Base-by-base conservation (phyloP, 2,329 filamentous ascomycete genomes). In the Neobulgaria alba region DNA sequence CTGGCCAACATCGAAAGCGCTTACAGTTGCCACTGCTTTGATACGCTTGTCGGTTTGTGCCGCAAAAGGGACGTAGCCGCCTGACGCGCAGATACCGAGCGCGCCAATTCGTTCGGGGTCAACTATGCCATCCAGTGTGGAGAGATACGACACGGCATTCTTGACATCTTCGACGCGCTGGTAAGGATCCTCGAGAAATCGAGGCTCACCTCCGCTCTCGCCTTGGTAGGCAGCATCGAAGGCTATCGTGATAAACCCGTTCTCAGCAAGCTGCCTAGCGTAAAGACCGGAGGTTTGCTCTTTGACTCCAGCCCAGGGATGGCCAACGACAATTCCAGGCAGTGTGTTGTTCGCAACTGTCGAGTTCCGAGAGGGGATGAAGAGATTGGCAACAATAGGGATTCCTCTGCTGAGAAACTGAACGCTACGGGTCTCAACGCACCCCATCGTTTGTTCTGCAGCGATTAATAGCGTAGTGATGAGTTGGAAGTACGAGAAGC, bases 171-270 rank as follows among this genome's bases (percentile, higher is more conserved):
- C 58, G 12, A 58, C 62, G 18, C 34, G 56, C 35, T 62, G 57
- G 39, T 52, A 55, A 2, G 64, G 62, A 40, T 65, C 57, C 49
- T 67, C 65, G 1, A 66, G 56, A 12, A 43, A 41, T 7, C 57
- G 60, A 3, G 65, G 64, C 29, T 56, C 39, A 7, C 64, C 64
- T 5, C 42, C 54, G 19, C 49, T 57, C 39, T 59, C 59, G 17
- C 65, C 63, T 40, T 66, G 62, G 37, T 63, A 63, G 2, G 57
- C 57, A 4, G 63, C 57, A 39, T 67, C 64, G 42, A 52, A 66
- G n/a, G 56, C 48, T 5, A 67, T 49, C 5, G 46, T 36, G 32
- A 50, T 43, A 46, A 65, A 65, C 7, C 64, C 62, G 1, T 46
- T 42, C 16, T 58, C 39, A 14, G 59, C 37, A 4, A 66, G 52